These are phyloP conservation scores for Paratinospora sagittata DNA, from an alignment of 164 flowering plant genomes.

Conservation along the genomic window DNA sequence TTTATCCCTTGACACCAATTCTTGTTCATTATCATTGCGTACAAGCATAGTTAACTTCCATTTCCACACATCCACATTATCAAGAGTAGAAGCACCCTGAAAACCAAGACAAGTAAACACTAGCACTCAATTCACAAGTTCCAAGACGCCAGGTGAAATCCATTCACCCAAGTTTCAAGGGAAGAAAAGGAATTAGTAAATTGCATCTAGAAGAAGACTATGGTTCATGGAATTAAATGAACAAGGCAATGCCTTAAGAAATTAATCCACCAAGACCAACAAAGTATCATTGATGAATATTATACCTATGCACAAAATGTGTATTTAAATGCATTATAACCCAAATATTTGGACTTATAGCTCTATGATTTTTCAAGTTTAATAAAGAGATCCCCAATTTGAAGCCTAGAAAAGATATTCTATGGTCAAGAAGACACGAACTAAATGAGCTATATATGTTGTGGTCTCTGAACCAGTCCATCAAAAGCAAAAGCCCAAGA, in stretches of 20 bases:
- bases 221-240: background rate
- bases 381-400: too few species aligned
- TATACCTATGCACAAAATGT: too few species aligned
- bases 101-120: constrained; percentile 3
- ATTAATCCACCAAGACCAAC: background rate
- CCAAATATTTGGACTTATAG: too few species aligned
- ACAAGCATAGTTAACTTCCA: constrained; percentile 58
- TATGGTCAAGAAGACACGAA: too few species aligned
- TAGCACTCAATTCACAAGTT: background rate
- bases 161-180: background rate
- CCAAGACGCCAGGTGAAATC: background rate
- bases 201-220: too few species aligned
- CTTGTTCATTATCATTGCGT: constrained; percentile 56
- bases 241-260: background rate
- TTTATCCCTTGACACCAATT: constrained; percentile 79
- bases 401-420: too few species aligned
- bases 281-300: constrained; percentile 30
- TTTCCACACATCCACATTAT: constrained; percentile 64
- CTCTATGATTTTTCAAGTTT: too few species aligned
- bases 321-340: too few species aligned
- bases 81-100: constrained; percentile 44
- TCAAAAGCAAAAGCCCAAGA: too few species aligned
- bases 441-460: too few species aligned
- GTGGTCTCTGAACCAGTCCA: too few species aligned
- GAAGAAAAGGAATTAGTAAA: background rate